phyloP scores from a whole-genome alignment of 768 basidiomycete species.

The Tulasnella sp. region DNA sequence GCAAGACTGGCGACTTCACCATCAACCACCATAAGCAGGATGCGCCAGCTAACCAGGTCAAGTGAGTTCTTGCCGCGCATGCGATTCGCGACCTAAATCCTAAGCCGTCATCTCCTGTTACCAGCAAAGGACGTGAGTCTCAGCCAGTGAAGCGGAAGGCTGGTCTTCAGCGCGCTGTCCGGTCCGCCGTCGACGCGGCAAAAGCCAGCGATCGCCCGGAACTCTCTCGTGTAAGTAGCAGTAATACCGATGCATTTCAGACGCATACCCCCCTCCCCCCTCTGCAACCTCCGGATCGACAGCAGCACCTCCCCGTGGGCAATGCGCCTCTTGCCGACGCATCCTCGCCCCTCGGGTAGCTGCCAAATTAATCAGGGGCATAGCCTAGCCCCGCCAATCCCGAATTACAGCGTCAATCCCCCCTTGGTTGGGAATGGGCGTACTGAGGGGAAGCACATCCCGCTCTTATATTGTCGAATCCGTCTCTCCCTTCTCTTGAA shows the following conservation, averaged over 20 bases:
- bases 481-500: neutral
- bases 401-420: conserved; percentile 6
- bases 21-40: neutral
- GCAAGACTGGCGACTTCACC: conserved; percentile 2
- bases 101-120: too few relatives aligned
- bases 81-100: neutral
- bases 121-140: neutral
- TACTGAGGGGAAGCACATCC: conserved; percentile 5
- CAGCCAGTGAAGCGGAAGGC: conserved; percentile 5
- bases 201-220: neutral
- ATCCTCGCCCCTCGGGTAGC: neutral
- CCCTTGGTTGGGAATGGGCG: conserved; percentile 2
- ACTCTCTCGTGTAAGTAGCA: neutral
- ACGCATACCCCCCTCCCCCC: neutral
- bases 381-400: conserved; percentile 4
- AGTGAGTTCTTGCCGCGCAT: neutral
- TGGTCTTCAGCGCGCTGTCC: neutral
- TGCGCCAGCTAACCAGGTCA: neutral
- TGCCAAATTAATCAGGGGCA: neutral
- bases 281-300: neutral
- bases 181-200: neutral
- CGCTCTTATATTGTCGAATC: neutral
- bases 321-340: neutral
- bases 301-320: neutral
- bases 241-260: neutral